phyloP scores from a whole-genome alignment of 495 filamentous ascomycete genomes.

The Penicillium paradoxum region DNA sequence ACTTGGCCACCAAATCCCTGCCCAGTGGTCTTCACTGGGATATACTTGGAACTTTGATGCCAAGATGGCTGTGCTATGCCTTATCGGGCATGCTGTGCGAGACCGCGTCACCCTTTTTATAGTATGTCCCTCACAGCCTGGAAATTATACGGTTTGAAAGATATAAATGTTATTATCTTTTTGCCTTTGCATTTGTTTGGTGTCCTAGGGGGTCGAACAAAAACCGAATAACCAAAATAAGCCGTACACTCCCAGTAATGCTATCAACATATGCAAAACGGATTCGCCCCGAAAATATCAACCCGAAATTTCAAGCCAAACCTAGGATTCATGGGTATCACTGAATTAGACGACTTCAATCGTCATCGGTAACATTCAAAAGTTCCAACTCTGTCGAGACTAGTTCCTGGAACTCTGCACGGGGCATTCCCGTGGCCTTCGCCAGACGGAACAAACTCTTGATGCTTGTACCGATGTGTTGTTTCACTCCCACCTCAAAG shows the following conservation, averaged over 20 bases:
- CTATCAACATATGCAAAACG: slow-evolving; percentile 10
- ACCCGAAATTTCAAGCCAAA: slow-evolving; percentile 12
- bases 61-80: background rate
- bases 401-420: slow-evolving; percentile 76
- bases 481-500: slow-evolving; percentile 75
- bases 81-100: slow-evolving; percentile 6
- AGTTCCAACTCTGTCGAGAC: slow-evolving; percentile 76
- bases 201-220: background rate
- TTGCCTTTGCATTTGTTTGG: background rate
- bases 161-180: too few species aligned
- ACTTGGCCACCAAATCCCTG: background rate
- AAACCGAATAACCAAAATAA: background rate
- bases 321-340: slow-evolving; percentile 22
- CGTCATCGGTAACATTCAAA: slow-evolving; percentile 69
- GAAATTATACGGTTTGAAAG: background rate
- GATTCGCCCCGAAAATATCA: slow-evolving; percentile 8
- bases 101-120: background rate
- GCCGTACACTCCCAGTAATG: slow-evolving; percentile 1
- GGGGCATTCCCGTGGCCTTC: slow-evolving; percentile 70
- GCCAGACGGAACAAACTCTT: slow-evolving; percentile 85
- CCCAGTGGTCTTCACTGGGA: background rate
- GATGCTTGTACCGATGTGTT: slow-evolving; percentile 82
- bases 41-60: background rate
- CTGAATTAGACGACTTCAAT: slow-evolving; percentile 28
- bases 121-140: background rate